A percentile compares a stretch with the other conserved stretches of the same genome.
Conservation (phyloP, 1,284 basidiomycete species). For the Pholiota adiposa region DNA sequence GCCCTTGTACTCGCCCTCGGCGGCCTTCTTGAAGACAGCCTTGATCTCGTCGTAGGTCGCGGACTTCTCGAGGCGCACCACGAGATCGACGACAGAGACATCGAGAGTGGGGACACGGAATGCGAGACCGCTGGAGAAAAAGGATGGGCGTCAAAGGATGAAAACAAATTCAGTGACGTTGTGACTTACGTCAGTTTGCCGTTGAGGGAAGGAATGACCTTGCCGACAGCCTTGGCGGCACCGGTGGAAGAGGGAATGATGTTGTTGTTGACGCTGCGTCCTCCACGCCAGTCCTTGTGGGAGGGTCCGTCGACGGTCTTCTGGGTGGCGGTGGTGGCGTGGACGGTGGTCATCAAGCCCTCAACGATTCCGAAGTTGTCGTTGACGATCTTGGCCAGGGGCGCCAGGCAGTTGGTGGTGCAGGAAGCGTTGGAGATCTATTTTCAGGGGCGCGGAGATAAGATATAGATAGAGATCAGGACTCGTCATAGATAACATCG, state of each 20-base stretch:
- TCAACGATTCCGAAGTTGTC: slow-evolving; percentile 96
- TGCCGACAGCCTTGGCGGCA: slow-evolving; percentile 99
- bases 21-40: slow-evolving; percentile 82
- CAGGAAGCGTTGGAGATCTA: slow-evolving; percentile 98
- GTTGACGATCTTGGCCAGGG: slow-evolving; percentile 97
- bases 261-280: slow-evolving; percentile 96
- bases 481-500: slow-evolving; percentile 10
- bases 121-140: slow-evolving; percentile 73
- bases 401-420: slow-evolving; percentile 99
- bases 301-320: slow-evolving; percentile 99
- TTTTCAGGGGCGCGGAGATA: slow-evolving; percentile 12
- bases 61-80: slow-evolving; percentile 89
- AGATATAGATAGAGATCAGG: slow-evolving; percentile 9
- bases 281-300: slow-evolving; percentile 95
- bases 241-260: slow-evolving; percentile 99
- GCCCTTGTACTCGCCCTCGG: slow-evolving; percentile 76
- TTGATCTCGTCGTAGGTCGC: slow-evolving; percentile 94
- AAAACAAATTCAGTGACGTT: background rate
- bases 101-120: slow-evolving; percentile 99
- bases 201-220: slow-evolving; percentile 97
- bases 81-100: slow-evolving; percentile 98
- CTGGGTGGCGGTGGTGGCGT: slow-evolving; percentile 97
- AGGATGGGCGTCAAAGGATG: background rate
- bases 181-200: slow-evolving; percentile 89
- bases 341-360: slow-evolving; percentile 99